Evolutionary conservation across 805 yeast genomes (phyloP), one percentile per base, ranked within the genome.

Genomic region (Candida golubevii): DNA sequence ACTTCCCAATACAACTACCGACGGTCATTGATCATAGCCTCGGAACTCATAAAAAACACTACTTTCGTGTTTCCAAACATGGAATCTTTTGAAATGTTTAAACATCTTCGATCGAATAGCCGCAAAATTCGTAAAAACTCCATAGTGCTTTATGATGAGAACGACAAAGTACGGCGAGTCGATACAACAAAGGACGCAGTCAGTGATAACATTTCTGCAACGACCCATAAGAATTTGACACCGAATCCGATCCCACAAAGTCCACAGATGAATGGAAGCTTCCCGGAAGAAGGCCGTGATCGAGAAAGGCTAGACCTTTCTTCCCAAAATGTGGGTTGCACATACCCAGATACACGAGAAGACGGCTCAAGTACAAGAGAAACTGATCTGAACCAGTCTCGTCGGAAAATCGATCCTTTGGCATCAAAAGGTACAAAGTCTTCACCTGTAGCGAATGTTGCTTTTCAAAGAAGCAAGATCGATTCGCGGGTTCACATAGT

Each of bases 401-500:
- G 8, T 2, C n/a, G 34, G 4, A 13, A 11, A 12, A 12, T 10
- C 32, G 10, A 10, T 12, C 6, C 32, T 4, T 10, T 29, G 10
- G 32, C 32, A 12, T 18, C 23, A 18, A 18, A 18, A 18, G 32
- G 32, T 29, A 11, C n/a, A 10, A 29, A 10, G 11, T 6, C 32
- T 11, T 10, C 4, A 3, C 32, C 32, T 4, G 5, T 35, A 10
- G n/a, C 13, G 23, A 37, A 36, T 23, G 33, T 33, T 8, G 33
- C 33, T 11, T 36, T 44, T 12, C 15, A 42, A 28, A 13, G 36
- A 26, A 30, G 35, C 31, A 47, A 46, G 7, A 54, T 64, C 8
- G 73, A 67, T 45, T 36, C 59, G 6, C 45, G 71, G 41, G 49
- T 45, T 8, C 71, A 66, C 46, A 56, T 66, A 3, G 53, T 69